phyloP scores from a whole-genome alignment of 2,329 filamentous ascomycete species.

The Aspergillus texensis region DNA sequence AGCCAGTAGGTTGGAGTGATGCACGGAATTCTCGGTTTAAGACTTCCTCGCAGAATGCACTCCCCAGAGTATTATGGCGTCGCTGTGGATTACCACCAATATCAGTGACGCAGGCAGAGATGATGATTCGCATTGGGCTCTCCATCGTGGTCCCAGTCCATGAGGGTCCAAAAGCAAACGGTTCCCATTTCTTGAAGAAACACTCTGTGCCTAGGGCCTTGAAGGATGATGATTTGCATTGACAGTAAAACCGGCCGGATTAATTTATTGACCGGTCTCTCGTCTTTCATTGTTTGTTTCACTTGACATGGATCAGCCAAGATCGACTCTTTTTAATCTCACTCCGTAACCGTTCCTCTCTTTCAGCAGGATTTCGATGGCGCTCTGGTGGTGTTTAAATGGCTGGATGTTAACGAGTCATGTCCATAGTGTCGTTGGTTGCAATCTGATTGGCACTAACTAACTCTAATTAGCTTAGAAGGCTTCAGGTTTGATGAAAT shows the following conservation, averaged over 20 bases:
- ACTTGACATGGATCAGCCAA: slow-evolving; percentile 1
- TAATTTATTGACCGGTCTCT: background rate
- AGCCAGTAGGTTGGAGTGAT: slow-evolving; percentile 15
- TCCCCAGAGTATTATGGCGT: slow-evolving; percentile 22
- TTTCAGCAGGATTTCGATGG: background rate
- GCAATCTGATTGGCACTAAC: background rate
- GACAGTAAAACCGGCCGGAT: background rate
- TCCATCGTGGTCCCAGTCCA: background rate
- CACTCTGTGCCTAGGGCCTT: no score
- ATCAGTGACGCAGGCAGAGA: slow-evolving; percentile 23
- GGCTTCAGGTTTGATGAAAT: background rate
- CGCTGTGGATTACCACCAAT: slow-evolving; percentile 22
- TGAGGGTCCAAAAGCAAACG: background rate
- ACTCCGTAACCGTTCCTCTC: background rate
- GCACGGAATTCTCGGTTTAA: slow-evolving; percentile 18
- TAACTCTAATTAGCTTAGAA: background rate
- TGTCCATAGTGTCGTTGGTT: background rate
- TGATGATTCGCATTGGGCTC: slow-evolving; percentile 14
- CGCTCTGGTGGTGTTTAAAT: background rate
- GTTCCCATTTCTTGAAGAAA: background rate
- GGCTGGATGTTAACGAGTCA: background rate
- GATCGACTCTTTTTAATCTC: background rate
- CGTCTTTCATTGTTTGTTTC: background rate
- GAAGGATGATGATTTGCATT: background rate
- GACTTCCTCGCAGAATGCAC: slow-evolving; percentile 16